phyloP scores from a whole-genome alignment of 2,329 filamentous ascomycete genomes.

The Talaromyces islandicus region DNA sequence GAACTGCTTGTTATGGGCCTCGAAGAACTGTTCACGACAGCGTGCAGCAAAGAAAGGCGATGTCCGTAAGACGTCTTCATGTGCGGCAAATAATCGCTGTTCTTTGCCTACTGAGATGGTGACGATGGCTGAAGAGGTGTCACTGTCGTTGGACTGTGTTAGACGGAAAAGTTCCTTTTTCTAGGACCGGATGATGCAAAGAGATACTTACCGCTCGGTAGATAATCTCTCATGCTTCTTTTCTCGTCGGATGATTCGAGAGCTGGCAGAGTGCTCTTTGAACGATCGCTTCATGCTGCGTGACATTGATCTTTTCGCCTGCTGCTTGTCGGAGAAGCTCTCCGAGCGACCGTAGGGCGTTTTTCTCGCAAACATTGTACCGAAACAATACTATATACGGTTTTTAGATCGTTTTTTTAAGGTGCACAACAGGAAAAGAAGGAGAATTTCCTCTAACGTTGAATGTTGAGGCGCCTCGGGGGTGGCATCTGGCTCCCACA shows the following conservation, averaged over 20 bases:
- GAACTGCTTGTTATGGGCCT: constrained; percentile 61
- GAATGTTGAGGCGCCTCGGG: neutral
- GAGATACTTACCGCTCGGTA: constrained; percentile 28
- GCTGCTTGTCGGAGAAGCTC: constrained; percentile 36
- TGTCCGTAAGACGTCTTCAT: constrained; percentile 73
- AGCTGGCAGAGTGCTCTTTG: constrained; percentile 22
- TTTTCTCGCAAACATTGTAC: constrained; percentile 16
- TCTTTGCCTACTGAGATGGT: constrained; percentile 76
- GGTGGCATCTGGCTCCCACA: neutral
- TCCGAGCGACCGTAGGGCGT: constrained; percentile 22
- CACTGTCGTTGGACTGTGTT: constrained; percentile 20
- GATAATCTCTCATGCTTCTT: constrained; percentile 26
- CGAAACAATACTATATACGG: neutral
- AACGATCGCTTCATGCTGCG: constrained; percentile 27
- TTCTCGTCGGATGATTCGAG: constrained; percentile 19
- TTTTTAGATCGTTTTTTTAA: neutral
- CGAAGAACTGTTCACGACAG: constrained; percentile 59
- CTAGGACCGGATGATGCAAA: neutral
- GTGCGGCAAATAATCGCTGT: constrained; percentile 82
- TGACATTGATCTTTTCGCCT: constrained; percentile 32
- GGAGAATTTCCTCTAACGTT: neutral
- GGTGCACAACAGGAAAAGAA: neutral
- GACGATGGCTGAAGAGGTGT: constrained; percentile 63
- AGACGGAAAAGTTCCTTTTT: neutral
- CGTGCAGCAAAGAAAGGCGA: constrained; percentile 72